phyloP scores from a whole-genome alignment of 352 stramenopile genomes.

The Thraustochytrium sp. region DNA sequence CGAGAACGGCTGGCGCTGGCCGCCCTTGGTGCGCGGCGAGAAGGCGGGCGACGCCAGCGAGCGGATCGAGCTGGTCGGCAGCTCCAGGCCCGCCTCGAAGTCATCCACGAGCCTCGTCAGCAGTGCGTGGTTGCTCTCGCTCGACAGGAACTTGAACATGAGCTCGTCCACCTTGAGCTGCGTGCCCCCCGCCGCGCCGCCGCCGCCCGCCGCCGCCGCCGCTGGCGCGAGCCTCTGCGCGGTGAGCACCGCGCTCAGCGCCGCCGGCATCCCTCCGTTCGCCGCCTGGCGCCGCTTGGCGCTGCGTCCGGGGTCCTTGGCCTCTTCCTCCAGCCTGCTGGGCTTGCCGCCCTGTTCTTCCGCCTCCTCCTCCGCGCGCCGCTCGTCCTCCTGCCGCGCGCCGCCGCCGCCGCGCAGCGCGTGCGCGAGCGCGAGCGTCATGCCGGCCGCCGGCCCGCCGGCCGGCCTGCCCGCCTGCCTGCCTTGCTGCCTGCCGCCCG shows the following conservation, averaged over 20 bases:
- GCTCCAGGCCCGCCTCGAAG: conserved; percentile 36
- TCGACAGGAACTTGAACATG: conserved; percentile 43
- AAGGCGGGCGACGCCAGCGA: background rate
- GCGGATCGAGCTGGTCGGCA: background rate
- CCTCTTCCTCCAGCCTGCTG: too few relatives aligned
- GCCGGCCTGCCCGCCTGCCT: too few relatives aligned
- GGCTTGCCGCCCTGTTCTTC: too few relatives aligned
- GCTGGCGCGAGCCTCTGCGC: background rate
- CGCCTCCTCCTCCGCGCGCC: too few relatives aligned
- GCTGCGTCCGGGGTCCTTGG: too few relatives aligned
- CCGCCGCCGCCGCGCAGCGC: too few relatives aligned
- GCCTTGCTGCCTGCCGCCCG: too few relatives aligned
- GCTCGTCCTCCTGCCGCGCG: too few relatives aligned
- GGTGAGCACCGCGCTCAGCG: background rate
- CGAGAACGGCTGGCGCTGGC: background rate
- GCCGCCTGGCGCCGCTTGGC: too few relatives aligned
- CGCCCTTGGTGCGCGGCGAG: background rate
- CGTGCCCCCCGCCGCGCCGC: background rate
- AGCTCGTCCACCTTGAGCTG: conserved; percentile 48
- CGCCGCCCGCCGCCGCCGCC: background rate
- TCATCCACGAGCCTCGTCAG: conserved; percentile 15
- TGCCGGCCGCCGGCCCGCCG: too few relatives aligned
- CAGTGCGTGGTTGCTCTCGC: background rate
- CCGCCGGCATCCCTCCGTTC: too few relatives aligned
- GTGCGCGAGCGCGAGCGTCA: too few relatives aligned